Base-by-base conservation (phyloP, 2,329 filamentous ascomycete species). In the Penicillium vulpinum region DNA sequence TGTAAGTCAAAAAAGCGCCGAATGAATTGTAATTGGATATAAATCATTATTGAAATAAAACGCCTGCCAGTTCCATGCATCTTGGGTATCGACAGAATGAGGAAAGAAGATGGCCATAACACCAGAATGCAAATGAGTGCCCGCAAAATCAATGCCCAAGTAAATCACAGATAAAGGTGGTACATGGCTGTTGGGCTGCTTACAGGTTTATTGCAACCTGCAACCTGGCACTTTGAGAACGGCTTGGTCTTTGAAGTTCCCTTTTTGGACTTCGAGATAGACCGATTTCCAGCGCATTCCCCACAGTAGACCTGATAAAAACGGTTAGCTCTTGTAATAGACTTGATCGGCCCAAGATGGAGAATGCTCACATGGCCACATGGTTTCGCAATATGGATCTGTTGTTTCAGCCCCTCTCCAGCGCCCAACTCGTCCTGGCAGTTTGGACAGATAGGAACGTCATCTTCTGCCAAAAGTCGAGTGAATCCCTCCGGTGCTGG, bases 321-420 rank as follows among this genome's bases (percentile, higher is more conserved):
- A 26, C 7, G 18, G 38, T 66, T 33, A 64, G 56, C 38, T 16
- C 31, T 53, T 22, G 41, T n/a, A 8, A 21, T 41, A 10, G 1
- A 5, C 4, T 11, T 31, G 24, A 16, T 39, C 9, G 24, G 26
- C 2, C 29, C 24, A 13, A 26, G 24, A 57, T 26, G 39, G 41
- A 80, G 84, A 74, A 83, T 33, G 52, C 54, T 45, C 40, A 97
- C 94, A 78, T 99, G 94, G 62, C 94, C 94, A 72, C 94, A 99
- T 50, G 83, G 83, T 75, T 92, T 96, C 35, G 94, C 82, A 0
- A 94, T 88, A 92, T 92, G 97, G 60, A 97, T 93, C 67, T 96
- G 89, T 69, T 90, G 87, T 74, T 96, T 92, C 33, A 79, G 71
- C 28, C 81, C 80, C 53, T 81, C 85, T 15, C 92, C 89, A 49